A percentile compares a stretch with the other conserved stretches of the same genome.
Evolutionary conservation across 2,329 filamentous ascomycete species (phyloP).

Genomic region (Curvularia hawaiiensis): DNA sequence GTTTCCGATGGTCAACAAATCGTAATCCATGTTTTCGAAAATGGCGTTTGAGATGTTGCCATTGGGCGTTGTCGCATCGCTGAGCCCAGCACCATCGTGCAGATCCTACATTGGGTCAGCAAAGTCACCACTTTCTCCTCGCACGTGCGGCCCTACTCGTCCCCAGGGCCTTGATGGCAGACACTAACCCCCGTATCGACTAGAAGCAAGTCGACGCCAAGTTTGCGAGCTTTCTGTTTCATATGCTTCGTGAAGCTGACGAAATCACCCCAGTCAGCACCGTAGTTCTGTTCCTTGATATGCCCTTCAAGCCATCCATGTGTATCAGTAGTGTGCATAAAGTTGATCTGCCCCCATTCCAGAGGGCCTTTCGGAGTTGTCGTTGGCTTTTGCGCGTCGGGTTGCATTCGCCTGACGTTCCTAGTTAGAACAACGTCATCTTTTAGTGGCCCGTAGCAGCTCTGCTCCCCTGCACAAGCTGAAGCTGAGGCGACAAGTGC

Average conservation of each 20-base stretch:
- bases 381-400: conserved; percentile 50
- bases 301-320: conserved; percentile 67
- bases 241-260: conserved; percentile 65
- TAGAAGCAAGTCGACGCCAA: conserved; percentile 65
- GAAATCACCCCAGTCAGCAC: conserved; percentile 70
- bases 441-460: conserved; percentile 49
- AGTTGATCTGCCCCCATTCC: conserved; percentile 69
- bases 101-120: conserved; percentile 54
- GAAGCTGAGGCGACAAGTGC: conserved; percentile 13
- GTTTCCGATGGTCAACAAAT: conserved; percentile 63
- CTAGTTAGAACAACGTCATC: conserved; percentile 50
- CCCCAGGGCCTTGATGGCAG: background rate
- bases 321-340: conserved; percentile 69
- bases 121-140: background rate
- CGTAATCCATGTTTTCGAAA: conserved; percentile 60
- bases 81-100: conserved; percentile 69
- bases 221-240: conserved; percentile 61
- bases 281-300: conserved; percentile 66
- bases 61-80: conserved; percentile 64
- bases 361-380: conserved; percentile 49
- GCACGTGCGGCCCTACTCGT: conserved; percentile 6
- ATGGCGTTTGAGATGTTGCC: conserved; percentile 60
- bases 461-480: conserved; percentile 41
- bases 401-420: conserved; percentile 52
- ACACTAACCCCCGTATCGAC: conserved; percentile 61